These are phyloP conservation scores for Kazachstania psychrophila DNA, from an alignment of 805 yeast genomes.

Conservation along the genomic window DNA sequence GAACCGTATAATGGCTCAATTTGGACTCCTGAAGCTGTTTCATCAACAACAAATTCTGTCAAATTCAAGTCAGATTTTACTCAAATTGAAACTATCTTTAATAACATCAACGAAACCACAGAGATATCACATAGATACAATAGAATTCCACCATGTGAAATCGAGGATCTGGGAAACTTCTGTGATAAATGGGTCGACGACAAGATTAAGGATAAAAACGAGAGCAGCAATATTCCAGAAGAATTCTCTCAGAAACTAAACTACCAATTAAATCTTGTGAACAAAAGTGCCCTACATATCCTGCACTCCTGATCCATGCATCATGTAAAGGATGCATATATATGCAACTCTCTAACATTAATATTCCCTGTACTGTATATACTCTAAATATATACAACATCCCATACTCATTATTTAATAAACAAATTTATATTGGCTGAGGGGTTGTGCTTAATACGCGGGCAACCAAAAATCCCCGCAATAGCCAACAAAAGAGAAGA, in stretches of 20 bases:
- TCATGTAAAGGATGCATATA: no score
- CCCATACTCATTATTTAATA: no score
- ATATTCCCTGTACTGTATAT: no score
- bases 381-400: no score
- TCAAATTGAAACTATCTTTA: constrained; percentile 4
- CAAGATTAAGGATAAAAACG: background rate
- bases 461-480: no score
- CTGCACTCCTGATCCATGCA: constrained; percentile 8
- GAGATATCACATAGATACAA: background rate
- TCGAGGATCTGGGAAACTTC: constrained; percentile 16
- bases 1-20: constrained; percentile 8
- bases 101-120: background rate
- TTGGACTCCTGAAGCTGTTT: background rate
- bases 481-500: no score
- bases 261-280: constrained; percentile 2
- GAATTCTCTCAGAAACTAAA: constrained; percentile 4
- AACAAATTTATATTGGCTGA: no score
- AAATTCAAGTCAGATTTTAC: constrained; percentile 11
- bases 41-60: background rate
- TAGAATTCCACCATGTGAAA: constrained; percentile 8
- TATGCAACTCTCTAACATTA: no score
- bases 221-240: background rate
- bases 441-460: no score
- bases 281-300: constrained; percentile 6
- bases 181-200: constrained; percentile 20